phyloP scores from a whole-genome alignment of 495 filamentous ascomycete genomes.

The Echria macrotheca region DNA sequence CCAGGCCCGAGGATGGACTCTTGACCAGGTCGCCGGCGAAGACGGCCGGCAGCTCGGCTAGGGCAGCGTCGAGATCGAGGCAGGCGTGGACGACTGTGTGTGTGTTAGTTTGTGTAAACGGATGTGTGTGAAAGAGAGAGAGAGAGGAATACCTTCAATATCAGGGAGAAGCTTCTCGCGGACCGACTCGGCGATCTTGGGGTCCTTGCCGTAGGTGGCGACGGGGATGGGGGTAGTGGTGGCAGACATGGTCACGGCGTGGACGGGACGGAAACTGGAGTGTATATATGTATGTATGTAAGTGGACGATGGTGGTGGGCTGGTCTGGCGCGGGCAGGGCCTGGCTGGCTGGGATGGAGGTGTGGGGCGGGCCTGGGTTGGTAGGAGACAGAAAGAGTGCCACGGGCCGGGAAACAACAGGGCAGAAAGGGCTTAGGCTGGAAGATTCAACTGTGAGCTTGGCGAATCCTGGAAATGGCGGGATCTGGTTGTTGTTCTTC shows the following conservation, averaged over 20 bases:
- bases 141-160: conserved; percentile 20
- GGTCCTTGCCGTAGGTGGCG: conserved; percentile 25
- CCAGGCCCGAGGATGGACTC: conserved; percentile 21
- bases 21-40: conserved; percentile 19
- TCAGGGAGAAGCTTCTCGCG: conserved; percentile 27
- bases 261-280: not conserved
- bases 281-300: conserved; percentile 7
- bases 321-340: not conserved
- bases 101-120: not conserved
- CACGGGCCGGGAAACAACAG: not conserved
- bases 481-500: too few relatives aligned
- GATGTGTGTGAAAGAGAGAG: not conserved
- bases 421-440: not conserved
- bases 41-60: conserved; percentile 26
- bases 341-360: not conserved
- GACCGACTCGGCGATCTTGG: conserved; percentile 24
- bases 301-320: too few relatives aligned
- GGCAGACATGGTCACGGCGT: conserved; percentile 9
- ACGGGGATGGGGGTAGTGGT: conserved; percentile 22
- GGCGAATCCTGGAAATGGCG: conserved; percentile 6
- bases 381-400: too few relatives aligned
- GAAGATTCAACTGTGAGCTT: not conserved
- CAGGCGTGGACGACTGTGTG: conserved; percentile 26
- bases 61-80: conserved; percentile 19
- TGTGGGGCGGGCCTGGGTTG: not conserved